These are phyloP conservation scores for Grigorovia jiainica DNA, from an alignment of 805 yeast species.

Conservation along the genomic window DNA sequence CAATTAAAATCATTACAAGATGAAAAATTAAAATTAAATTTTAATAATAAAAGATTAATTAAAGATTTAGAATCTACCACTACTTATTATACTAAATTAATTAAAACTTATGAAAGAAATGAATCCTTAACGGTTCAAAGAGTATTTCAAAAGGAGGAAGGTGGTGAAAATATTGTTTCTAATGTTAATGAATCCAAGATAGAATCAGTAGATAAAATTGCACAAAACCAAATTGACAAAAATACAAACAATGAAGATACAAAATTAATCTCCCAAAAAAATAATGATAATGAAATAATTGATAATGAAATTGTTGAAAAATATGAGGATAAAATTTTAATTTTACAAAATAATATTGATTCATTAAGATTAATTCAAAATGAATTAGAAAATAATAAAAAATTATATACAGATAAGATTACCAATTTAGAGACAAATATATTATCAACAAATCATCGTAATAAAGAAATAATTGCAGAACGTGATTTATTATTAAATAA, in stretches of 20 bases:
- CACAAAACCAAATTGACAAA: neutral
- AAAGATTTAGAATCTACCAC: constrained; percentile 18
- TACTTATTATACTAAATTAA: constrained; percentile 18
- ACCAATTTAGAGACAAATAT: constrained; percentile 17
- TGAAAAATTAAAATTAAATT: constrained; percentile 12
- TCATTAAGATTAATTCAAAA: constrained; percentile 15
- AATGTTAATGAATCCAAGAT: too few relatives aligned
- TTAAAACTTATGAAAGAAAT: constrained; percentile 26
- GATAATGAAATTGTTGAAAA: constrained; percentile 3
- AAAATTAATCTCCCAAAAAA: neutral
- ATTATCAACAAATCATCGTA: constrained; percentile 5
- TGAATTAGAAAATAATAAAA: constrained; percentile 17
- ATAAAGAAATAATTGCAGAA: constrained; percentile 1
- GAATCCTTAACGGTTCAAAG: constrained; percentile 26
- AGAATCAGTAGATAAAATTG: neutral
- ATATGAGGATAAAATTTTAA: constrained; percentile 15
- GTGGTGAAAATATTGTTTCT: neutral
- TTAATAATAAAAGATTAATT: constrained; percentile 16
- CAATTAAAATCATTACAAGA: constrained; percentile 14
- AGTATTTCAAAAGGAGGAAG: constrained; percentile 19
- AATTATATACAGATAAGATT: constrained; percentile 16
- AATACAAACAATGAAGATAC: neutral
- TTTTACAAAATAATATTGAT: constrained; percentile 19
- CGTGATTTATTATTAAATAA: constrained; percentile 8
- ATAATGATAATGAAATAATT: neutral